Evolutionary conservation across 805 yeast genomes (phyloP), one percentile per base, ranked within the genome.

Genomic region (Sugiyamaella americana): DNA sequence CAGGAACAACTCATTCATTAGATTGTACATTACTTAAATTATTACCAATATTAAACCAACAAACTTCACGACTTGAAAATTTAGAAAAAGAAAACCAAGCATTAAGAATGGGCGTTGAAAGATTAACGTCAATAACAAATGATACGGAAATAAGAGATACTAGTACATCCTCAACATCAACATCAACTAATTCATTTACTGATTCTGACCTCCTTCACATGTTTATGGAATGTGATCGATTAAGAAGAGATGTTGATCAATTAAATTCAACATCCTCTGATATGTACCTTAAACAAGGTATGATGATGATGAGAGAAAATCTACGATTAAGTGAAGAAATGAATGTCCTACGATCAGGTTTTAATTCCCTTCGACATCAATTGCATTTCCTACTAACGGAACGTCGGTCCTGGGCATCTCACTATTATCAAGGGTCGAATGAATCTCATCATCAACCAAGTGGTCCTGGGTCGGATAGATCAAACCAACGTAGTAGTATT

Each of bases 281-380:
- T 38, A 50, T 60, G 37, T 67, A 64, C 39, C 51, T 63, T 37
- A 58, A 64, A 46, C 62, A 63, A 37, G 47, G 57, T 40, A 55
- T 63, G 48, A 49, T 60, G 52, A 55, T 64, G 19, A 60, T 58
- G 53, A 60, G 64, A 19, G 71, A 67, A 43, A 61, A 56, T 41
- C 50, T 58, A 26, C 59, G 65, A 13, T 52, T 57, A 18, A 51
- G 56, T 24, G 68, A 64, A 29, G 71, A 67, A 26, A 39, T 67
- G 20, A 56, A 59, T 18, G 54, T 56, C 36, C 47, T 66, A 32
- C 55, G 61, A 17, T 46, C 57, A 13, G 63, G 60, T 2, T 46
- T 66, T 41, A 63, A 61, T 30, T 58, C 64, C 10, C 47, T 67
- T n/a, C 58, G 68, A 2, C 65, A 67, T 29, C 71, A 67, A 49